Percentiles rank a stretch among this genome's conserved stretches.
Evolutionary conservation across 768 basidiomycete species (phyloP).

Genomic region (Naganishia onofrii): DNA sequence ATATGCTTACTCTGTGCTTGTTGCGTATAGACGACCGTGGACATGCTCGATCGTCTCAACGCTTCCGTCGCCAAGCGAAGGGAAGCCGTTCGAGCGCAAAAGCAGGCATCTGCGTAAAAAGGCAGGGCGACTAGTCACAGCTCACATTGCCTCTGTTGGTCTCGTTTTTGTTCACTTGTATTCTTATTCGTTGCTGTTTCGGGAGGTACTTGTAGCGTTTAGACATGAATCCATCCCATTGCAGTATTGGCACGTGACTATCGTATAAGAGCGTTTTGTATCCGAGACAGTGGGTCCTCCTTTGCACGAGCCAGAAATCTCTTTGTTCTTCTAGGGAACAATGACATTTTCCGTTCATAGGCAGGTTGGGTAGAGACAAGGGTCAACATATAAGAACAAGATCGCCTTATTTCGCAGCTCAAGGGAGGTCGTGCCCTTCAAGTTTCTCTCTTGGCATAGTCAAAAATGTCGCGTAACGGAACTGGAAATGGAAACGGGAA

Average conservation of each 20-base stretch:
- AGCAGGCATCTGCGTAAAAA: no score
- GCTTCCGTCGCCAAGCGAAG: constrained; percentile 31
- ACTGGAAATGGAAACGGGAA: not conserved
- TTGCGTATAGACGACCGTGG: constrained; percentile 35
- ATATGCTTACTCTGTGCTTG: constrained; percentile 25
- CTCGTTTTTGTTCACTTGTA: no score
- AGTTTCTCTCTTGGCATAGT: no score
- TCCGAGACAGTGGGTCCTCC: constrained; percentile 12
- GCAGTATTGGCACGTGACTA: no score
- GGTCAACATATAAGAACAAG: no score
- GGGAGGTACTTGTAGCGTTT: not conserved
- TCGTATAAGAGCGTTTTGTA: not conserved
- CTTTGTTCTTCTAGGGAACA: not conserved
- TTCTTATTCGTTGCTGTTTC: no score
- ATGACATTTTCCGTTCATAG: not conserved
- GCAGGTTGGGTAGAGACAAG: not conserved
- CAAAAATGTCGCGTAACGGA: constrained; percentile 1
- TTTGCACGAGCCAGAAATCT: constrained; percentile 4
- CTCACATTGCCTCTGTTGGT: no score
- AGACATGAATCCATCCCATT: no score
- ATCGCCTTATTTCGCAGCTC: not conserved
- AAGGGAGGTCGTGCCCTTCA: not conserved
- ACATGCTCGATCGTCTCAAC: constrained; percentile 48
- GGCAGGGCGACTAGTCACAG: no score
- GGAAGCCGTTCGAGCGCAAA: constrained; percentile 7